Conservation (phyloP, 108 stramenopile genomes). For the Cyclostephanos invisitatus region DNA sequence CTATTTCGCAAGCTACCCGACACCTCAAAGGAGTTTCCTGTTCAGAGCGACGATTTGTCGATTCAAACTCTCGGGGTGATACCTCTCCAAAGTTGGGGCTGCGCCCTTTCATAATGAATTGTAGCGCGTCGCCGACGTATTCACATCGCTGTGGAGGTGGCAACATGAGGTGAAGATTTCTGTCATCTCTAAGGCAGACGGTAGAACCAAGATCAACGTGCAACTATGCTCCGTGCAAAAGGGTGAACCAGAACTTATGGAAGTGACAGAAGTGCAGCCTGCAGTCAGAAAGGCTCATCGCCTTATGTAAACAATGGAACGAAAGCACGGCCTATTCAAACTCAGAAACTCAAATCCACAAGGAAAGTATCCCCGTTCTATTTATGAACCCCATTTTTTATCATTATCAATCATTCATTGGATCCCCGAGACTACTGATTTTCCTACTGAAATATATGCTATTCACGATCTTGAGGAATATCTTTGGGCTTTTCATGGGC, state of each 20-base stretch:
- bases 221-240: neutral
- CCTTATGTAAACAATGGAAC: neutral
- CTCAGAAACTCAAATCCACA: slow-evolving; percentile 26
- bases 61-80: neutral
- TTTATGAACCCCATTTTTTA: slow-evolving; percentile 23
- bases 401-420: slow-evolving; percentile 19
- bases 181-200: neutral
- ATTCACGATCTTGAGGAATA: slow-evolving; percentile 5
- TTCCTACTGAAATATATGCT: slow-evolving; percentile 24
- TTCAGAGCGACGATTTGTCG: neutral
- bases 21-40: no score
- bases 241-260: neutral
- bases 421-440: slow-evolving; percentile 11
- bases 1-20: no score
- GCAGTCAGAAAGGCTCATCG: neutral
- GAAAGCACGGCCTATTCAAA: slow-evolving; percentile 10
- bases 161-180: neutral
- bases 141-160: neutral
- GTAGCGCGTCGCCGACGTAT: neutral
- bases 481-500: neutral
- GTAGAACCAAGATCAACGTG: neutral
- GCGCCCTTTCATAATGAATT: no score
- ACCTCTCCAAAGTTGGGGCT: neutral
- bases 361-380: slow-evolving; percentile 7
- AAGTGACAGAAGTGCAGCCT: neutral